Evolutionary conservation across 371 early-diverging fungal genomes (phyloP).

Genomic region (Zychaea mexicana): DNA sequence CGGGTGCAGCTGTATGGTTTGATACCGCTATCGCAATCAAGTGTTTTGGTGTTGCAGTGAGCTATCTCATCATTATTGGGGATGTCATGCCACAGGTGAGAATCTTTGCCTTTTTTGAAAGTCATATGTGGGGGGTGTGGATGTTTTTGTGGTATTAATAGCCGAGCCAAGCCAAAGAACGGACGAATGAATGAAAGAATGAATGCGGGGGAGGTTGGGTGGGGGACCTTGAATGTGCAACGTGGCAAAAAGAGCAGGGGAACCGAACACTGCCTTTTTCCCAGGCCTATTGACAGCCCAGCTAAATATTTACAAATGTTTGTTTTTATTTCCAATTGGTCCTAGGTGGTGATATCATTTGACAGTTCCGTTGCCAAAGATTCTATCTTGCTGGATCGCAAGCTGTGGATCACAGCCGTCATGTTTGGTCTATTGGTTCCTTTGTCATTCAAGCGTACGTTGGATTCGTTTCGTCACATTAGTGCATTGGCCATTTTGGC

Average conservation of each 20-base stretch:
- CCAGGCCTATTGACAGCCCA: no score
- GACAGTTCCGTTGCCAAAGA: not conserved
- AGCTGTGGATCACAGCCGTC: conserved; percentile 85
- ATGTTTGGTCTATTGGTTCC: conserved; percentile 72
- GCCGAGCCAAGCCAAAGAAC: no score
- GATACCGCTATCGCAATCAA: conserved; percentile 98
- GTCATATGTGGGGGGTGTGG: not conserved
- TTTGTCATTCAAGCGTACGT: conserved; percentile 74
- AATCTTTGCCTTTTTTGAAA: not conserved
- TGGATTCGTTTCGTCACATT: conserved; percentile 95
- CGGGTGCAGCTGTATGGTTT: conserved; percentile 85
- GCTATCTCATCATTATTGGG: conserved; percentile 97
- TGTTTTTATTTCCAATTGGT: not conserved
- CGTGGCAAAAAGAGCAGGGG: no score
- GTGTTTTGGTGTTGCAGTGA: conserved; percentile 98
- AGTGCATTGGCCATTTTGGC: conserved; percentile 91
- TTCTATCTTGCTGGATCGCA: conserved; percentile 51
- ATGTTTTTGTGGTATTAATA: no score
- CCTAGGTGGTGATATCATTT: not conserved
- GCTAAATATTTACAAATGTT: not conserved
- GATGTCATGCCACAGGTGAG: conserved; percentile 86
- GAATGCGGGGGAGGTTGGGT: no score
- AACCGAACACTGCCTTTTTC: no score
- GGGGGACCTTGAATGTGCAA: no score
- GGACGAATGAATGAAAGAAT: no score